phyloP scores from a whole-genome alignment of 495 filamentous ascomycete genomes.

The Penicillium ochrochloron region DNA sequence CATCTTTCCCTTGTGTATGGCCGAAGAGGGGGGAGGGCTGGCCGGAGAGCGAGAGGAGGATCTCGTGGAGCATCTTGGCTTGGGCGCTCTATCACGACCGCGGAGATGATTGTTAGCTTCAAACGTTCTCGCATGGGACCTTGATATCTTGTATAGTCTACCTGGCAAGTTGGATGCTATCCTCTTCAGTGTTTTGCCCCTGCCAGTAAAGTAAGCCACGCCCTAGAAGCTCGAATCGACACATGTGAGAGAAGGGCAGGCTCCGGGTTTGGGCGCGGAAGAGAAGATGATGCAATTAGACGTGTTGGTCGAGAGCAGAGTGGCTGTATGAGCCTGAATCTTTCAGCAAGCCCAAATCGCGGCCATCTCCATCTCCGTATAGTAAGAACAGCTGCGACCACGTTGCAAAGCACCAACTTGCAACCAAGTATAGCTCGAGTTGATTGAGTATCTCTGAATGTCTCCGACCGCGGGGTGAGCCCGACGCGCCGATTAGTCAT shows the following conservation, averaged over 20 bases:
- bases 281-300: neutral
- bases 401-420: neutral
- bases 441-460: neutral
- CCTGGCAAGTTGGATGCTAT: slow-evolving; percentile 31
- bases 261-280: neutral
- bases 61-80: slow-evolving; percentile 89
- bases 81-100: slow-evolving; percentile 29
- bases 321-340: neutral
- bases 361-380: neutral
- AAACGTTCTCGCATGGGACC: neutral
- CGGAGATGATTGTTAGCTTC: slow-evolving; percentile 3
- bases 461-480: slow-evolving; percentile 16
- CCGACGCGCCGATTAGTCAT: slow-evolving; percentile 25
- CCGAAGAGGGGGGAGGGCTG: slow-evolving; percentile 86
- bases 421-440: neutral
- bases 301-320: neutral
- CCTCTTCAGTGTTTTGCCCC: slow-evolving; percentile 32
- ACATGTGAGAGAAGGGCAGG: slow-evolving; percentile 44
- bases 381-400: neutral
- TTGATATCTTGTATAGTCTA: slow-evolving; percentile 14
- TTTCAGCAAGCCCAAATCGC: neutral
- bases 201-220: slow-evolving; percentile 51
- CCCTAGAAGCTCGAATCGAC: slow-evolving; percentile 56
- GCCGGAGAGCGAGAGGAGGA: slow-evolving; percentile 91
- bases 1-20: slow-evolving; percentile 41